These are phyloP conservation scores for Hirsutella rhossiliensis DNA, from an alignment of 2,329 filamentous ascomycete genomes.

Conservation along the genomic window DNA sequence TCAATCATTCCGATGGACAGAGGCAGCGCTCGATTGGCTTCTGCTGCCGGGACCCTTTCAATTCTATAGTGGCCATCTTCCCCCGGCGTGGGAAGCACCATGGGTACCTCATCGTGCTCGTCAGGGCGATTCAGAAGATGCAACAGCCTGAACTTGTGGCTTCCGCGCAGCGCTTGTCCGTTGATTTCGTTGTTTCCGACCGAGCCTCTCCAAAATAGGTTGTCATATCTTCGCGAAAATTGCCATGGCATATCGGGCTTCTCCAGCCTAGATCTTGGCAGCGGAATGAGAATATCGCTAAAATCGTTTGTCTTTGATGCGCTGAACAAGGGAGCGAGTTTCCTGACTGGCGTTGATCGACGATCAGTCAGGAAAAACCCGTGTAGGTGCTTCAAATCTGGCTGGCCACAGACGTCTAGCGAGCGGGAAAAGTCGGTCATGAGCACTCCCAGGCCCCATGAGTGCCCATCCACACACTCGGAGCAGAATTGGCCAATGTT, in stretches of 20 bases:
- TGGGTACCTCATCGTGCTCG: constrained; percentile 30
- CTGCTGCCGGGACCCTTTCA: constrained; percentile 36
- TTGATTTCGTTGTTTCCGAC: constrained; percentile 42
- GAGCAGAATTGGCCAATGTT: constrained; percentile 53
- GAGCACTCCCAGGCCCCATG: constrained; percentile 53
- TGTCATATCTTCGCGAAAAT: constrained; percentile 51
- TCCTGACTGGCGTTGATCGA: constrained; percentile 46
- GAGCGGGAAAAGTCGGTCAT: constrained; percentile 53
- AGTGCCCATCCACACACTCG: constrained; percentile 50
- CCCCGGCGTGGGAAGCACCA: constrained; percentile 39
- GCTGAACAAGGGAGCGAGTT: constrained; percentile 65
- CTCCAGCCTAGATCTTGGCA: constrained; percentile 29
- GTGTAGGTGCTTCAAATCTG: constrained; percentile 62
- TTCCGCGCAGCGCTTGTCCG: constrained; percentile 46
- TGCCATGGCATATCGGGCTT: constrained; percentile 28
- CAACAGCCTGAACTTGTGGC: constrained; percentile 60
- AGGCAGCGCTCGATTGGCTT: constrained; percentile 40
- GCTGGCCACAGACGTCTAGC: constrained; percentile 61
- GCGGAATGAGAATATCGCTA: constrained; percentile 64
- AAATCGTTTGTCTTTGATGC: constrained; percentile 61
- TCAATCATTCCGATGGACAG: constrained; percentile 49
- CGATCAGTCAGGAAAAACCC: constrained; percentile 59
- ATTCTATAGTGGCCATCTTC: constrained; percentile 36
- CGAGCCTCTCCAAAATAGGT: constrained; percentile 64
- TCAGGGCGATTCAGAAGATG: constrained; percentile 53